Evolutionary conservation across 2,329 filamentous ascomycete species (phyloP).

Genomic region (Xylaria sp.): DNA sequence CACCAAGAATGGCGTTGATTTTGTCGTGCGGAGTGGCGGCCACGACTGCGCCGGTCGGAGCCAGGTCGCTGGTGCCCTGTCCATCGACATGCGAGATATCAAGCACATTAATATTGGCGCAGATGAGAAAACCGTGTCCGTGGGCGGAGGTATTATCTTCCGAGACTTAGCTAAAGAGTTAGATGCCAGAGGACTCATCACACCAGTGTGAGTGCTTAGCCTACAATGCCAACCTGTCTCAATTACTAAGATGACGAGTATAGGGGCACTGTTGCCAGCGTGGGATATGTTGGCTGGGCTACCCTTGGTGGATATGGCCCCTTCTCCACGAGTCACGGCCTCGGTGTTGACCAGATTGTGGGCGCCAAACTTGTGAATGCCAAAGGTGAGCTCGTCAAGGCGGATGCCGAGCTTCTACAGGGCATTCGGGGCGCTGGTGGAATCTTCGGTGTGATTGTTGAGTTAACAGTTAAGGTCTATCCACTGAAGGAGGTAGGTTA

Average conservation of each 20-base stretch:
- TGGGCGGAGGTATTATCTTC: slow-evolving; percentile 53
- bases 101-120: slow-evolving; percentile 46
- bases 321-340: slow-evolving; percentile 48
- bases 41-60: slow-evolving; percentile 52
- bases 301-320: slow-evolving; percentile 52
- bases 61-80: slow-evolving; percentile 49
- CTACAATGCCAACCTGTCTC: neutral
- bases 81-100: slow-evolving; percentile 55
- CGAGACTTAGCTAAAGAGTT: slow-evolving; percentile 47
- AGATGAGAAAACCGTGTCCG: slow-evolving; percentile 46
- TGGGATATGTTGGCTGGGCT: slow-evolving; percentile 53
- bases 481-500: slow-evolving; percentile 47
- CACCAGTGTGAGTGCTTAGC: slow-evolving; percentile 41
- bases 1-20: slow-evolving; percentile 38
- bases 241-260: neutral
- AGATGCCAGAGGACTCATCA: slow-evolving; percentile 47
- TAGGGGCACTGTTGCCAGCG: slow-evolving; percentile 43
- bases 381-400: slow-evolving; percentile 52
- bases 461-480: slow-evolving; percentile 56
- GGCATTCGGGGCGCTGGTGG: slow-evolving; percentile 56
- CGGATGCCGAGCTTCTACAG: slow-evolving; percentile 52
- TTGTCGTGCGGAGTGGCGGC: slow-evolving; percentile 50
- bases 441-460: slow-evolving; percentile 55
- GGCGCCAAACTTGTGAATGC: slow-evolving; percentile 54
- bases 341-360: slow-evolving; percentile 54